These are phyloP conservation scores for Fusarium sp. DNA, from an alignment of 2,329 filamentous ascomycete genomes.

Conservation along the genomic window DNA sequence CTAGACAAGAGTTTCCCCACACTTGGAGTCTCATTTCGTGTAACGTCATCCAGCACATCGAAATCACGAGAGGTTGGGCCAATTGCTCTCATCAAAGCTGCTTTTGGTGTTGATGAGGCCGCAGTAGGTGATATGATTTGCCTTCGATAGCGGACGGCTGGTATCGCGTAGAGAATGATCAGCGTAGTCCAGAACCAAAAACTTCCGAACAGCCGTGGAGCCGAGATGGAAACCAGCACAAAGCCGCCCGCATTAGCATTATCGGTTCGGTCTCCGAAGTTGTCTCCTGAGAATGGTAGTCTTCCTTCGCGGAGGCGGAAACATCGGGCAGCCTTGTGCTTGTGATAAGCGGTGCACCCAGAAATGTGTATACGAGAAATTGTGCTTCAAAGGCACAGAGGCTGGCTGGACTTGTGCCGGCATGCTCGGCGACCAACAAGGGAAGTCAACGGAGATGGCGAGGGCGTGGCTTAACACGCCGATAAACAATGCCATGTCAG, in stretches of 20 bases:
- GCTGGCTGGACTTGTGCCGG: conserved; percentile 5
- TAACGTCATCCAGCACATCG: conserved; percentile 28
- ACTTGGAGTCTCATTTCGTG: conserved; percentile 29
- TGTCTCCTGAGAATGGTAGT: not conserved
- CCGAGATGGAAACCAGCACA: conserved; percentile 4
- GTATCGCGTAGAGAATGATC: not conserved
- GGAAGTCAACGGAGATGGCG: conserved; percentile 10
- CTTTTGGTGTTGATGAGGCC: conserved; percentile 9
- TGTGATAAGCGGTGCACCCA: conserved; percentile 20
- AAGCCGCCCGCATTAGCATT: conserved; percentile 17
- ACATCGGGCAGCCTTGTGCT: not conserved
- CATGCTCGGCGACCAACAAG: conserved; percentile 1
- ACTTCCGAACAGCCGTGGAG: conserved; percentile 1
- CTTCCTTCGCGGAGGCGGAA: conserved; percentile 6
- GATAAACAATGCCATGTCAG: conserved; percentile 33
- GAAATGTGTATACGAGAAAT: conserved; percentile 13
- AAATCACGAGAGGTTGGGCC: conserved; percentile 23
- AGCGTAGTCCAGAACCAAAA: not conserved
- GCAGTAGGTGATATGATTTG: not conserved
- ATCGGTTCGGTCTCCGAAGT: conserved; percentile 5
- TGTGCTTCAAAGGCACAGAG: conserved; percentile 14
- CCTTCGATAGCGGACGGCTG: conserved; percentile 16
- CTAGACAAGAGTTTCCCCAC: conserved; percentile 29
- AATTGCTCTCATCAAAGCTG: conserved; percentile 10
- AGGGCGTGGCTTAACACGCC: conserved; percentile 22